Evolutionary conservation across 1,284 basidiomycete species (phyloP), one percentile per base, ranked within the genome.

Genomic region (Ustilago curta): DNA sequence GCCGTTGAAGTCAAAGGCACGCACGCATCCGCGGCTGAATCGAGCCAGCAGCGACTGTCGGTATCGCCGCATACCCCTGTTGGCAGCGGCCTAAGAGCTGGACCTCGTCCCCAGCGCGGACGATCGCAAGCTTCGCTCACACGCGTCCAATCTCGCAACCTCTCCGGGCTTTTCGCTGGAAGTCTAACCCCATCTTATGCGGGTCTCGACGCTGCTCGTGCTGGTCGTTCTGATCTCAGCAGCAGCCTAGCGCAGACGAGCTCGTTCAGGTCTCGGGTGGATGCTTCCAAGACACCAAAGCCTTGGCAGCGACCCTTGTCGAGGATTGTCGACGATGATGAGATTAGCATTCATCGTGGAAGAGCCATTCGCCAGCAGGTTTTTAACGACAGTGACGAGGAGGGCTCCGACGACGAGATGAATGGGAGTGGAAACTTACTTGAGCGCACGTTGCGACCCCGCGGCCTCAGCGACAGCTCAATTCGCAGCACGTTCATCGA

Each of bases 391-490:
- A 65, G 70, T 45, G 63, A 52, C 44, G 65, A 69, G 3, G 71
- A 77, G 5, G 76, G 52, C 11, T 65, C 59, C 6, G 77, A 68
- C 14, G 63, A 68, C 19, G 64, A 63, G 32, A 48, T 61, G 60
- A 56, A 56, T 3, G 55, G 39, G 4, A 65, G 65, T 19, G 51
- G 57, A 43, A 69, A 68, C 47, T 52, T 71, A 19, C 48, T 70
- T 9, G 69, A 69, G 21, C 57, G 65, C 23, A 67, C 70, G 5
- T 60, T 79, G 51, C 73, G 80, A 21, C 70, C 78, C 2, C 60
- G 83, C 21, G 81, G 81, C 4, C 70, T 84, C 31, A 80, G 77
- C 27, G 83, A 84, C 67, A 81, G 79, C 44, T 82, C 80, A 2
- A 77, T 84, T 16, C 76, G 77, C 25, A 82, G 77, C 40, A 81